Percentiles rank a stretch among this genome's conserved stretches.
phyloP scores from a whole-genome alignment of 2,329 filamentous ascomycete genomes.

The Metarhizium rileyi region DNA sequence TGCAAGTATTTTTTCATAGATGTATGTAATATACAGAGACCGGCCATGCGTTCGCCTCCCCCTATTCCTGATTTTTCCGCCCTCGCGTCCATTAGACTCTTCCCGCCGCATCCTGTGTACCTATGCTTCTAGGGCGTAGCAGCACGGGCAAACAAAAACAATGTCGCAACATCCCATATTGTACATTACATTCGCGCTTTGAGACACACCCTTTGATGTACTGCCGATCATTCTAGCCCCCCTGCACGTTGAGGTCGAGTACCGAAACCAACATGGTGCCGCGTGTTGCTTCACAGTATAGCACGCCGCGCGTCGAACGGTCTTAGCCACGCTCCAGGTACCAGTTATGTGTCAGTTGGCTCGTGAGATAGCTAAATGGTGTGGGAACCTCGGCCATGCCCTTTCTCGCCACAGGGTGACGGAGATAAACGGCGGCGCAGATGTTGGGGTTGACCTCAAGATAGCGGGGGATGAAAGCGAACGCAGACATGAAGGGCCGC shows the following conservation, averaged over 20 bases:
- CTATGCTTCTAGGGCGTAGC: neutral
- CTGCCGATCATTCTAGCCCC: neutral
- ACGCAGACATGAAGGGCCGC: conserved; percentile 76
- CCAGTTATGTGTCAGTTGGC: conserved; percentile 85
- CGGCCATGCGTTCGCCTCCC: neutral
- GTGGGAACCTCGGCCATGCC: conserved; percentile 76
- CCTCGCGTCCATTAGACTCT: no score
- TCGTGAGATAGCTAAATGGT: conserved; percentile 62
- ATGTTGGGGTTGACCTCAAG: conserved; percentile 97
- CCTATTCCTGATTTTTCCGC: neutral
- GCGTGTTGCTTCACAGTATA: neutral
- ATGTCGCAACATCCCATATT: neutral
- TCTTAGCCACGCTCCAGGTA: conserved; percentile 71
- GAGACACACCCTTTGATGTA: neutral
- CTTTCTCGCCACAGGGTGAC: conserved; percentile 82
- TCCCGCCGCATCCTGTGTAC: no score
- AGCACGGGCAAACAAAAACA: neutral
- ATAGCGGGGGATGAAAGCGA: conserved; percentile 91
- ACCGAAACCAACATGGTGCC: neutral
- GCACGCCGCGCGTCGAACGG: neutral
- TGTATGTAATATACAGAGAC: neutral
- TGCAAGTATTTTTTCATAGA: neutral
- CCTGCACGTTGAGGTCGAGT: neutral
- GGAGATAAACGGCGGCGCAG: conserved; percentile 87
- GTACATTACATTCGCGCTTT: neutral